Conservation (phyloP, 192 early-diverging fungal genomes). For the Backusella mclennaniae region DNA sequence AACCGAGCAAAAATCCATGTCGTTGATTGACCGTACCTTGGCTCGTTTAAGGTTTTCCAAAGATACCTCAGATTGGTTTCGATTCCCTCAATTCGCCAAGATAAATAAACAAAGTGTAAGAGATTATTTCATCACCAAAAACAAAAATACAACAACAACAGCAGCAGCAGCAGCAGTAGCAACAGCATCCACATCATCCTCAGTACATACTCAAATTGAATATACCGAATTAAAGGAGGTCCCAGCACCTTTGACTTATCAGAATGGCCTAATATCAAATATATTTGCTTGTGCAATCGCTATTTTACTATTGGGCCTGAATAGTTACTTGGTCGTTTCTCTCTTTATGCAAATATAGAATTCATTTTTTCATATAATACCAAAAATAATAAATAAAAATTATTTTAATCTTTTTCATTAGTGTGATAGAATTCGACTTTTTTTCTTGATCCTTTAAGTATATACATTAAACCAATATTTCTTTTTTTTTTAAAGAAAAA, state of each 20-base stretch:
- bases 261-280: constrained; percentile 34
- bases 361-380: background rate
- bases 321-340: constrained; percentile 45
- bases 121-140: background rate
- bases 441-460: too few species aligned
- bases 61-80: background rate
- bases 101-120: background rate
- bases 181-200: background rate
- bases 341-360: constrained; percentile 27
- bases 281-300: constrained; percentile 35
- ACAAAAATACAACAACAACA: background rate
- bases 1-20: background rate
- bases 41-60: constrained; percentile 1
- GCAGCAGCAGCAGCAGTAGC: background rate
- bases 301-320: constrained; percentile 43
- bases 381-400: background rate
- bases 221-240: background rate
- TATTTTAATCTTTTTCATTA: too few species aligned
- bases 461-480: too few species aligned
- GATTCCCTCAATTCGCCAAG: background rate
- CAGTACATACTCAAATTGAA: background rate
- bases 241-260: constrained; percentile 31
- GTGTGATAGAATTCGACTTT: too few species aligned
- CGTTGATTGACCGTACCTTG: background rate
- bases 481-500: too few species aligned